Conservation (phyloP, 2,329 filamentous ascomycete species). For the Hyphodiscus sp. region DNA sequence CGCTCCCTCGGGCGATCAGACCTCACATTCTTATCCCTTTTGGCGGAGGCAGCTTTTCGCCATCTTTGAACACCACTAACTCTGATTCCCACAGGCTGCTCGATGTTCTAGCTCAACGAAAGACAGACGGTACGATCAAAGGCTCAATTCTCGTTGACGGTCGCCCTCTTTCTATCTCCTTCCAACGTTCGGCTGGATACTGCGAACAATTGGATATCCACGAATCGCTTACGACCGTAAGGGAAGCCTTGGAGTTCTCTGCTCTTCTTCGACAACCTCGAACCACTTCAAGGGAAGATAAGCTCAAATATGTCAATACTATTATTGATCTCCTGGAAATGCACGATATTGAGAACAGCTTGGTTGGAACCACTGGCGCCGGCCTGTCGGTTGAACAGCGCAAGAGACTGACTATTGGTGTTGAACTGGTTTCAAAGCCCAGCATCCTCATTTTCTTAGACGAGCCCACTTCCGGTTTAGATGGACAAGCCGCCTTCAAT, state of each 20-base stretch:
- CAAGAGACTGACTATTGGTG: constrained; percentile 59
- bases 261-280: constrained; percentile 82
- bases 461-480: constrained; percentile 52
- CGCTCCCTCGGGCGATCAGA: too few species aligned
- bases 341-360: constrained; percentile 59
- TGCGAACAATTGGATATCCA: constrained; percentile 92
- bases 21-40: too few species aligned
- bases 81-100: constrained; percentile 32
- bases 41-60: too few species aligned
- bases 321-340: constrained; percentile 59
- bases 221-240: constrained; percentile 69
- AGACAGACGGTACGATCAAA: constrained; percentile 80
- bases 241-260: constrained; percentile 82
- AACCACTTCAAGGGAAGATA: constrained; percentile 64
- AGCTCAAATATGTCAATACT: constrained; percentile 67
- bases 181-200: constrained; percentile 71
- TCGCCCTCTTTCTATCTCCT: constrained; percentile 65
- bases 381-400: constrained; percentile 61
- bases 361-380: constrained; percentile 53
- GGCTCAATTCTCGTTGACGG: constrained; percentile 71
- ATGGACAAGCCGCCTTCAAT: constrained; percentile 52
- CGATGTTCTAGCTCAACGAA: constrained; percentile 51
- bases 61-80: neutral
- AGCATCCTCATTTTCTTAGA: constrained; percentile 53
- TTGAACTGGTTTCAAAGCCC: constrained; percentile 53